Percentiles rank a stretch among this genome's conserved stretches.
phyloP scores from a whole-genome alignment of 306 rosid species.

The Medicago ruthenica region DNA sequence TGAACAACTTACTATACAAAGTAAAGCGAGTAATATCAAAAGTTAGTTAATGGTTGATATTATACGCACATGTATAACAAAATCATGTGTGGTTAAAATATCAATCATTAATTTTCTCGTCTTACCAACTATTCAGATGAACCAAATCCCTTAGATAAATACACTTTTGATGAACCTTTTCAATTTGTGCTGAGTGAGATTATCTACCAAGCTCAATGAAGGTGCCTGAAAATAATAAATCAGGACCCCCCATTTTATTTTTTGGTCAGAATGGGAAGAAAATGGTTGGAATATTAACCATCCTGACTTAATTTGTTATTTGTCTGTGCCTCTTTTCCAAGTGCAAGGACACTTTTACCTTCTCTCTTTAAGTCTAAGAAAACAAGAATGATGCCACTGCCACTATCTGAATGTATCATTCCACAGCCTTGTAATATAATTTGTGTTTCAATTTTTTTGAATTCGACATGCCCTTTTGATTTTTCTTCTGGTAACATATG shows the following conservation, averaged over 20 bases:
- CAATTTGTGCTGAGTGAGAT: slow-evolving; percentile 35
- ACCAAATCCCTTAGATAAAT: neutral
- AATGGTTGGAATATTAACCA: slow-evolving; percentile 37
- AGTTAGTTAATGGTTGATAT: neutral
- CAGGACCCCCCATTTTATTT: slow-evolving; percentile 37
- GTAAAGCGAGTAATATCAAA: neutral
- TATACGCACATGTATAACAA: neutral
- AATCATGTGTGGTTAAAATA: neutral
- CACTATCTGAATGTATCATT: slow-evolving; percentile 12
- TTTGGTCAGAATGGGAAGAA: slow-evolving; percentile 46
- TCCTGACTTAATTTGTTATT: neutral
- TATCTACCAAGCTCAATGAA: slow-evolving; percentile 23
- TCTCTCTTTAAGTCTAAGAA: slow-evolving; percentile 17
- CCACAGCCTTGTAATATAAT: slow-evolving; percentile 6
- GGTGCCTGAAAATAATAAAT: slow-evolving; percentile 27
- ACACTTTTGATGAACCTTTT: slow-evolving; percentile 5
- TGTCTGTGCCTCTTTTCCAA: neutral
- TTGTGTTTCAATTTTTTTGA: slow-evolving; percentile 14
- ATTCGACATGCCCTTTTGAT: neutral
- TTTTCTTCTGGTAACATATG: neutral
- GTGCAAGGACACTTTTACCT: neutral
- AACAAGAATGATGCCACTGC: slow-evolving; percentile 9
- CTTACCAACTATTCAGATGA: neutral
- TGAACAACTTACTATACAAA: neutral
- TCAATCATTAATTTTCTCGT: neutral